These are phyloP conservation scores for Metschnikowia lachancei DNA, from an alignment of 805 yeast genomes.

Conservation along the genomic window DNA sequence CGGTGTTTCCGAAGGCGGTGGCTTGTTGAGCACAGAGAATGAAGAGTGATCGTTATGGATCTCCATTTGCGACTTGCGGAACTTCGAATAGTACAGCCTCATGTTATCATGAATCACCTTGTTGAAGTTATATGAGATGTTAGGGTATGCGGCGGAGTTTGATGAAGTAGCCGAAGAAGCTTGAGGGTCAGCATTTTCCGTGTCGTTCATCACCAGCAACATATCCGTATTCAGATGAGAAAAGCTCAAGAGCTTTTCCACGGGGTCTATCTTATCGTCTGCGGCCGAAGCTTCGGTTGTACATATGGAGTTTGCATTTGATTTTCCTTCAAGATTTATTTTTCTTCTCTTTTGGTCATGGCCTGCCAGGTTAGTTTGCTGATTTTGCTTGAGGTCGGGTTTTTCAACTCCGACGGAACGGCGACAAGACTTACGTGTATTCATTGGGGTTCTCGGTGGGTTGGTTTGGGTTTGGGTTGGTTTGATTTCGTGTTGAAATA, in stretches of 20 bases:
- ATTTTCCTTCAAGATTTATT: not conserved
- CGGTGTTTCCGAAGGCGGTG: constrained; percentile 1
- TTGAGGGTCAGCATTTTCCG: constrained; percentile 5
- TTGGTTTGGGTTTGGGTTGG: not conserved
- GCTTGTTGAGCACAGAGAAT: constrained; percentile 28
- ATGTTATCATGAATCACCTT: constrained; percentile 40
- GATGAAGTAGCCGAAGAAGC: not conserved
- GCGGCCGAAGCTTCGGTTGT: constrained; percentile 9
- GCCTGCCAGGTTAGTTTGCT: constrained; percentile 13
- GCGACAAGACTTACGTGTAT: constrained; percentile 35
- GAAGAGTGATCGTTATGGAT: constrained; percentile 34
- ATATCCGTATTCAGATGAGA: constrained; percentile 33
- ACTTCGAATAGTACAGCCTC: constrained; percentile 30
- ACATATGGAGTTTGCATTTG: not conserved
- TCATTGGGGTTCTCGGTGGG: constrained; percentile 9
- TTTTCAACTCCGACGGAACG: constrained; percentile 25
- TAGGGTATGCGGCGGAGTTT: constrained; percentile 6
- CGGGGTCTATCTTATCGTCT: constrained; percentile 42
- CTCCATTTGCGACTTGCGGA: constrained; percentile 30
- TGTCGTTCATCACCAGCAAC: constrained; percentile 27
- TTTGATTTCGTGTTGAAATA: too few species aligned
- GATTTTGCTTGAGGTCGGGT: constrained; percentile 14
- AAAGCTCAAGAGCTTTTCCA: constrained; percentile 39
- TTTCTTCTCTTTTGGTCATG: constrained; percentile 6
- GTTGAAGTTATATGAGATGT: constrained; percentile 32